These are phyloP conservation scores for Penicillium sclerotiorum DNA, from an alignment of 2,329 filamentous ascomycete genomes.

Conservation along the genomic window DNA sequence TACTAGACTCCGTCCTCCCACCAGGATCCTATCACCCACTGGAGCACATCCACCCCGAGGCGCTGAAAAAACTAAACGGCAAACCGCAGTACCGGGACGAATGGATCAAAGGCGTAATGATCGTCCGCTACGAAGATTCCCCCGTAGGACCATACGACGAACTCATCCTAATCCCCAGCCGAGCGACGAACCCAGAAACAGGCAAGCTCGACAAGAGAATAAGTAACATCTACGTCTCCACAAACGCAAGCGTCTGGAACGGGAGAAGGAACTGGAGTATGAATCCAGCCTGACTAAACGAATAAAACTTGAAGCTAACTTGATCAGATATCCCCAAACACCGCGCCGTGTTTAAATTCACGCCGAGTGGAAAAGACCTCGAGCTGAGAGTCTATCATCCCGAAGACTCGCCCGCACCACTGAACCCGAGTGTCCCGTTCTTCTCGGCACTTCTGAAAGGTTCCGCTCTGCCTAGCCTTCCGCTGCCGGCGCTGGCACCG, in stretches of 20 bases:
- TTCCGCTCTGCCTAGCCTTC: not conserved
- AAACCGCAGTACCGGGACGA: not conserved
- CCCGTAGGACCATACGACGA: not conserved
- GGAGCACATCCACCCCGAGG: not conserved
- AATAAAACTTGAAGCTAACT: too few species aligned
- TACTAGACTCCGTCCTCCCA: not conserved
- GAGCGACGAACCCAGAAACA: not conserved
- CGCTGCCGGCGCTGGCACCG: not conserved
- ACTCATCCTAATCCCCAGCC: not conserved
- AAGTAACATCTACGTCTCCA: not conserved
- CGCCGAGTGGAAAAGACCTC: not conserved
- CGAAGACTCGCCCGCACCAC: not conserved
- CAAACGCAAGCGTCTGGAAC: not conserved
- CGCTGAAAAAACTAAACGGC: not conserved
- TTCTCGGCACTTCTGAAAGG: not conserved
- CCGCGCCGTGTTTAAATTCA: not conserved
- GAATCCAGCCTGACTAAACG: too few species aligned
- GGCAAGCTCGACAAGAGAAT: not conserved
- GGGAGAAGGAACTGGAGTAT: conserved; percentile 1
- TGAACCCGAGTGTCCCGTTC: not conserved
- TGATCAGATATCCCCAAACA: conserved; percentile 2
- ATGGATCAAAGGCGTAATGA: not conserved
- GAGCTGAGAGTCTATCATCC: not conserved
- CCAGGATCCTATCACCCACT: not conserved
- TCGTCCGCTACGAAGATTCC: not conserved